A percentile compares a stretch with the other conserved stretches of the same genome.
Evolutionary conservation across 202 grass and related monocot species (phyloP).

Genomic region (Dendrocalamus latiflorus): DNA sequence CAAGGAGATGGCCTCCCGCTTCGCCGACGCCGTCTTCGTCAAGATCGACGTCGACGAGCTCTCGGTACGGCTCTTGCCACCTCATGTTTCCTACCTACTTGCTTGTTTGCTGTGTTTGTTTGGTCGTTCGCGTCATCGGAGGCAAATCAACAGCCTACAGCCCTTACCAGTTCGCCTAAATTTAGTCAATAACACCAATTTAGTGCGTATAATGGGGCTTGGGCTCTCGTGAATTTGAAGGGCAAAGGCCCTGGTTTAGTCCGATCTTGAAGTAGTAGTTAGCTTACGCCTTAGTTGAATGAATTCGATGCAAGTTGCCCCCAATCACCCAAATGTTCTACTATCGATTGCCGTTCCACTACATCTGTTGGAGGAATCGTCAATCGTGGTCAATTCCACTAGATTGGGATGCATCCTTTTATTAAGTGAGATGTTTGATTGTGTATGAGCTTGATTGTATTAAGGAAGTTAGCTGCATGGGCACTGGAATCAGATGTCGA

Average conservation of each 20-base stretch:
- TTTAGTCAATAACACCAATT: neutral
- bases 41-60: slow-evolving; percentile 90
- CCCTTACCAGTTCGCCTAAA: neutral
- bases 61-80: slow-evolving; percentile 15
- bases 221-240: neutral
- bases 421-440: neutral
- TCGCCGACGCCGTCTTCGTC: slow-evolving; percentile 47
- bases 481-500: neutral
- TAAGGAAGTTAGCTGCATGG: neutral
- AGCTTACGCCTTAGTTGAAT: neutral
- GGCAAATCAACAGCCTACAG: neutral
- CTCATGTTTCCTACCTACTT: neutral
- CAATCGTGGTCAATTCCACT: neutral
- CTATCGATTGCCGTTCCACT: neutral
- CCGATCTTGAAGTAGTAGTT: neutral
- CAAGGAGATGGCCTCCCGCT: slow-evolving; percentile 55
- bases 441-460: neutral
- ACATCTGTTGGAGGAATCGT: neutral
- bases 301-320: neutral
- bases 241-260: neutral
- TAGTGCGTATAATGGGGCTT: neutral
- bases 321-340: neutral
- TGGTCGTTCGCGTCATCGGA: neutral
- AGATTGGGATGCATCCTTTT: neutral
- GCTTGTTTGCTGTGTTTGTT: neutral